A percentile compares a stretch with the other conserved stretches of the same genome.
Evolutionary conservation across 2,329 filamentous ascomycete species (phyloP).

Genomic region (Aspergillus ibericus): DNA sequence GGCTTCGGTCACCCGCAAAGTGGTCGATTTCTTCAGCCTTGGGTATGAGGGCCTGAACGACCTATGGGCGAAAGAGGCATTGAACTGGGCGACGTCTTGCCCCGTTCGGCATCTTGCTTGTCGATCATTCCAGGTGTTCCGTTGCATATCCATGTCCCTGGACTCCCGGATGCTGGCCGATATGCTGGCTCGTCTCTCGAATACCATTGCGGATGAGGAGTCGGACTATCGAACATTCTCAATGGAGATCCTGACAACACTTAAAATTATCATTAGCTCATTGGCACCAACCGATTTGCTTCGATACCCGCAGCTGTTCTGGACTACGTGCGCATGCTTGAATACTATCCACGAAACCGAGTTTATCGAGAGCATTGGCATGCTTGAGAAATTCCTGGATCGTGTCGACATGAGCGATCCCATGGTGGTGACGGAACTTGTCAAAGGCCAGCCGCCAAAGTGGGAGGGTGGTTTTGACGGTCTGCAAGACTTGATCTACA

Average conservation of each 20-base stretch:
- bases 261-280: conserved; percentile 87
- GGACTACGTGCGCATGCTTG: conserved; percentile 94
- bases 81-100: conserved; percentile 96
- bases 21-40: conserved; percentile 81
- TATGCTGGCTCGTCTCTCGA: conserved; percentile 92
- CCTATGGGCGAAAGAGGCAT: conserved; percentile 83
- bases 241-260: conserved; percentile 93
- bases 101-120: conserved; percentile 93
- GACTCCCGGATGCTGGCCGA: conserved; percentile 95
- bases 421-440: conserved; percentile 66
- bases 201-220: conserved; percentile 94
- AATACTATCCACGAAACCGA: conserved; percentile 97
- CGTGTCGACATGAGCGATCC: conserved; percentile 78
- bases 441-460: conserved; percentile 75
- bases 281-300: conserved; percentile 76
- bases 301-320: conserved; percentile 93
- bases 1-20: conserved; percentile 76
- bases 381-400: conserved; percentile 82
- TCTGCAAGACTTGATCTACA: conserved; percentile 81
- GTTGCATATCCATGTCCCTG: conserved; percentile 85
- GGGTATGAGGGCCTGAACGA: conserved; percentile 85
- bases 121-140: conserved; percentile 94
- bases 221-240: conserved; percentile 94
- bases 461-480: conserved; percentile 93
- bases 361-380: conserved; percentile 85